Evolutionary conservation across 2,329 filamentous ascomycete species (phyloP).

Genomic region (Sodiomyces alkalinus): DNA sequence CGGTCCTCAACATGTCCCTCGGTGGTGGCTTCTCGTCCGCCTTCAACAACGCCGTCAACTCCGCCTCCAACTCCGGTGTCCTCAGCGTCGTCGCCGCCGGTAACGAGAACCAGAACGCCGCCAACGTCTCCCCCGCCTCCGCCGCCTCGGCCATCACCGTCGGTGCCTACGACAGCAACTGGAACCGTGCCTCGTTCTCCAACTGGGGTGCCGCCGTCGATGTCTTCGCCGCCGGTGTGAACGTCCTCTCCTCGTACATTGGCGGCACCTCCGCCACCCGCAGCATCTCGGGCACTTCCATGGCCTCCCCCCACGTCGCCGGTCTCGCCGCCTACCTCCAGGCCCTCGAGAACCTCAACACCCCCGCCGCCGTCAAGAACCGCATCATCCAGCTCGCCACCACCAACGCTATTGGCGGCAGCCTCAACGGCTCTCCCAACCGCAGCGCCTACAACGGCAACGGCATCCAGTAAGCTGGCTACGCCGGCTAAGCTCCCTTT

Average conservation of each 20-base stretch:
- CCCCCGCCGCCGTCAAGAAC: slow-evolving; percentile 24
- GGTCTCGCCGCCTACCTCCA: slow-evolving; percentile 46
- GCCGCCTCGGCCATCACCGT: slow-evolving; percentile 17
- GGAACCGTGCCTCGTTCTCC: slow-evolving; percentile 11
- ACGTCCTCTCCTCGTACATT: slow-evolving; percentile 30
- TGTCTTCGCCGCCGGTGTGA: slow-evolving; percentile 33
- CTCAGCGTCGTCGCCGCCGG: slow-evolving; percentile 25
- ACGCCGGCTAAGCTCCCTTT: too few species aligned
- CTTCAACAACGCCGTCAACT: slow-evolving; percentile 22
- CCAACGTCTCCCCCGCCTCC: slow-evolving; percentile 16
- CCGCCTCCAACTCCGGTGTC: slow-evolving; percentile 18
- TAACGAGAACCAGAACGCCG: slow-evolving; percentile 15
- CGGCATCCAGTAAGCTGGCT: slow-evolving; percentile 2
- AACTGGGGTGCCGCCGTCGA: slow-evolving; percentile 32
- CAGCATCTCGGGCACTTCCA: slow-evolving; percentile 42
- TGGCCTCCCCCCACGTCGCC: slow-evolving; percentile 45
- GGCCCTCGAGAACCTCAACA: slow-evolving; percentile 21
- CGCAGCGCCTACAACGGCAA: slow-evolving; percentile 31
- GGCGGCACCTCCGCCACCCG: slow-evolving; percentile 23
- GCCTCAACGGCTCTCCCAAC: slow-evolving; percentile 23
- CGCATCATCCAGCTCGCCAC: slow-evolving; percentile 26
- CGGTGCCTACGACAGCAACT: slow-evolving; percentile 11
- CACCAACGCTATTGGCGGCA: slow-evolving; percentile 19
- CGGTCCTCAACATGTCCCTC: slow-evolving; percentile 26
- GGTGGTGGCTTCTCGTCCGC: slow-evolving; percentile 15